Evolutionary conservation across 1,284 basidiomycete genomes (phyloP), one percentile per base, ranked within the genome.

Genomic region (Lignosus rhinocerotis): DNA sequence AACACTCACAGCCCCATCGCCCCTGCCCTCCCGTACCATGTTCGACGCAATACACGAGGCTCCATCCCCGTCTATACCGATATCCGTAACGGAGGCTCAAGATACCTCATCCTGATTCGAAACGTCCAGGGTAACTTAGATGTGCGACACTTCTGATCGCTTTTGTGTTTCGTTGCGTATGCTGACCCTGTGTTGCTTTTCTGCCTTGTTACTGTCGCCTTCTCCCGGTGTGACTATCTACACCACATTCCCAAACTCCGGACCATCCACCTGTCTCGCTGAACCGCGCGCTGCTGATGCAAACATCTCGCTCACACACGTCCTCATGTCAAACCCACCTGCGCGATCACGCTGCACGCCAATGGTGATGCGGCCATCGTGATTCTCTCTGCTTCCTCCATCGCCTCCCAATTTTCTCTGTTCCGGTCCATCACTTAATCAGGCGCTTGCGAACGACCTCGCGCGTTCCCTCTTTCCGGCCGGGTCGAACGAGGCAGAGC

Each of bases 11-110:
- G 46, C 48, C 32, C 61, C 55, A 52, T 55, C 55, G 33, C 53
- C 45, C 44, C 54, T 31, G 47, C 62, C 57, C 72, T 73, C 51
- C 73, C 81, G 41, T 91, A 89, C 72, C 82, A 80, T 58, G 76
- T 91, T 52, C 78, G 80, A 32, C 81, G 88, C 61, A 91, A 87
- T 72, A 71, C 80, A 42, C 77, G 77, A 53, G 86, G 86, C 38
- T 80, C 81, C 50, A 78, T 91, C 31, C 88, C 88, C 50, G 86
- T 91, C 21, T 90, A 89, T 71, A 82, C 86, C 41, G 87, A 90
- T 70, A 71, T 88, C 53, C 84, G 86, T 64, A 88, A 87, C 69
- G 81, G 73, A 33, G 80, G 85, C 58, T 80, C 84, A 6, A 80
- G 81, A 58, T 76, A 83, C 64, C 73, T 81, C 33, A 72, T 80